These are phyloP conservation scores for Pythium periplocum DNA, from an alignment of 352 stramenopile species.

Conservation along the genomic window DNA sequence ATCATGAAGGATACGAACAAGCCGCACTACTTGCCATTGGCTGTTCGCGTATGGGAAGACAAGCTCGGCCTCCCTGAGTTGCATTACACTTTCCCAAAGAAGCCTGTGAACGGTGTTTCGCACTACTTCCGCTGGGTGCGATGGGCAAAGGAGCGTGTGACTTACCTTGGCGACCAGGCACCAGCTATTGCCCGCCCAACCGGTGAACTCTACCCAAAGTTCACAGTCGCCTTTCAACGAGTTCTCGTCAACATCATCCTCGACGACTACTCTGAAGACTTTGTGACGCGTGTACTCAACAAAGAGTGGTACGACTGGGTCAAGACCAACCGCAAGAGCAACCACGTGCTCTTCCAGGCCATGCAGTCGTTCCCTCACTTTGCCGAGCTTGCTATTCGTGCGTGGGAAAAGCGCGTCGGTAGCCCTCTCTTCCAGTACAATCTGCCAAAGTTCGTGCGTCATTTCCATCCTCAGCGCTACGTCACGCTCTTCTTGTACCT, in stretches of 20 bases:
- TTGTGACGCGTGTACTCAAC: slow-evolving; percentile 57
- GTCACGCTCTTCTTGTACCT: slow-evolving; percentile 97
- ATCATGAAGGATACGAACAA: slow-evolving; percentile 37
- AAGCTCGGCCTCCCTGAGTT: slow-evolving; percentile 43
- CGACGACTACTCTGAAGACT: slow-evolving; percentile 52
- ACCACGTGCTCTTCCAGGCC: slow-evolving; percentile 61
- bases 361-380: slow-evolving; percentile 56
- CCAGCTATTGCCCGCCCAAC: slow-evolving; percentile 36
- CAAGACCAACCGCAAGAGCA: slow-evolving; percentile 47
- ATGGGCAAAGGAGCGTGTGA: slow-evolving; percentile 77
- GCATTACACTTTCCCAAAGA: slow-evolving; percentile 69
- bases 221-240: slow-evolving; percentile 58
- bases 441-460: slow-evolving; percentile 55
- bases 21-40: slow-evolving; percentile 51
- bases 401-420: slow-evolving; percentile 56
- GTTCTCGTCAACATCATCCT: slow-evolving; percentile 54
- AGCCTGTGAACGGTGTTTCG: slow-evolving; percentile 45
- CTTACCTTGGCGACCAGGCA: slow-evolving; percentile 45
- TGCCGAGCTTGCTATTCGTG: slow-evolving; percentile 53
- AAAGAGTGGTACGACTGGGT: slow-evolving; percentile 75
- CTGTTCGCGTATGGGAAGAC: slow-evolving; percentile 61
- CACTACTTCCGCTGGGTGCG: slow-evolving; percentile 76
- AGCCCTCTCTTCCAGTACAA: slow-evolving; percentile 38
- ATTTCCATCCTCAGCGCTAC: slow-evolving; percentile 92
- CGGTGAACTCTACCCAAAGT: slow-evolving; percentile 59